Conservation (phyloP, 805 yeast genomes). For the Yarrowia sp. region DNA sequence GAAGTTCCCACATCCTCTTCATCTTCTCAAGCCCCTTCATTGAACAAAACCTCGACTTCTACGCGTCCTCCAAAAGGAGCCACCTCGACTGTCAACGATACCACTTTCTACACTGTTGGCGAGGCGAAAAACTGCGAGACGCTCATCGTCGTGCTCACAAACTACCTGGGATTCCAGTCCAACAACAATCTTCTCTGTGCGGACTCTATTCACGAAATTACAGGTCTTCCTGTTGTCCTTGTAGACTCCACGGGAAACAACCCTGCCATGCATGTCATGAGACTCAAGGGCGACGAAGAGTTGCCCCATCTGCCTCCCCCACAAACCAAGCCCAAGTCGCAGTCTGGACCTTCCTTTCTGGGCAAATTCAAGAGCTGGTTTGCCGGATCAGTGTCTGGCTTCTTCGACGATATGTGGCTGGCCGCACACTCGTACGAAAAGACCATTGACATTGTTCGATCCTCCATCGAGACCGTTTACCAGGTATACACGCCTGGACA, state of each 20-base stretch:
- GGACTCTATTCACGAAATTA: constrained; percentile 45
- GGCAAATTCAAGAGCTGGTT: constrained; percentile 45
- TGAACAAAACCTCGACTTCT: constrained; percentile 1
- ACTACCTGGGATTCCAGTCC: constrained; percentile 48
- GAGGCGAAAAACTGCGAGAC: constrained; percentile 1
- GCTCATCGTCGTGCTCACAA: constrained; percentile 46
- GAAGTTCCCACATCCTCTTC: not conserved
- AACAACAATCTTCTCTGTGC: constrained; percentile 47
- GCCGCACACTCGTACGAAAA: constrained; percentile 49
- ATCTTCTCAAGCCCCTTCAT: not conserved
- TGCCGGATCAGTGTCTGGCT: constrained; percentile 47
- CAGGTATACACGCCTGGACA: constrained; percentile 46
- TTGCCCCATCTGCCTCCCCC: constrained; percentile 30
- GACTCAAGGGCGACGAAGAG: constrained; percentile 32
- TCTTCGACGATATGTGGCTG: constrained; percentile 51
- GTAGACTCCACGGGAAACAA: constrained; percentile 48
- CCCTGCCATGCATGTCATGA: constrained; percentile 34
- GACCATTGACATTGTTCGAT: constrained; percentile 45
- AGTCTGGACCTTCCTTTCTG: constrained; percentile 35
- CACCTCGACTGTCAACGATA: not conserved
- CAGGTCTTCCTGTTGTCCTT: constrained; percentile 47
- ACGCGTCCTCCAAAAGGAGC: constrained; percentile 1
- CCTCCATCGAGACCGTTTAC: constrained; percentile 46
- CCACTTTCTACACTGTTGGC: constrained; percentile 6
- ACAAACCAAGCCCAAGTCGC: constrained; percentile 15